Conservation (phyloP, 2,329 filamentous ascomycete species). For the Rutstroemia sydowiana region DNA sequence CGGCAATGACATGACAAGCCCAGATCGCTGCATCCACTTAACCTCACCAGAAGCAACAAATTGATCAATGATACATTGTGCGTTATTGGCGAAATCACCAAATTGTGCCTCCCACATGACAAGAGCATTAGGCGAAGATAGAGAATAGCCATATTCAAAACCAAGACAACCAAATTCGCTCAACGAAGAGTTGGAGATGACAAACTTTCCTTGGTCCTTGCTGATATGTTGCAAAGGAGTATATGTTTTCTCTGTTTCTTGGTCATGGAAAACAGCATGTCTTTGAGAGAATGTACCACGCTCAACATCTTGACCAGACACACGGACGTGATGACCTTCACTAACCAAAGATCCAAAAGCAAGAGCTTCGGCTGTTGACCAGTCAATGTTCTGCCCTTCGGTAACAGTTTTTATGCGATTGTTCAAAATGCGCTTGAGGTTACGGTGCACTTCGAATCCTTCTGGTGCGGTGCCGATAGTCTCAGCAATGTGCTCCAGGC, state of each 20-base stretch:
- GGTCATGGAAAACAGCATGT: conserved; percentile 94
- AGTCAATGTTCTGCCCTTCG: conserved; percentile 93
- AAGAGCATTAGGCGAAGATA: conserved; percentile 91
- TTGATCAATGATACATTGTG: conserved; percentile 97
- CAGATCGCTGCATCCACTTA: conserved; percentile 98
- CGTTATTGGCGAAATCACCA: conserved; percentile 99
- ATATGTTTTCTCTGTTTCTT: conserved; percentile 87
- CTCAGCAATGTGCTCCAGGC: conserved; percentile 73
- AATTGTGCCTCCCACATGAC: conserved; percentile 99
- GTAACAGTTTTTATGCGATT: conserved; percentile 86
- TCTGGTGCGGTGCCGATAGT: conserved; percentile 74
- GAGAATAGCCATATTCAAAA: conserved; percentile 97
- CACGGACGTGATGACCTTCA: conserved; percentile 94
- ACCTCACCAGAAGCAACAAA: conserved; percentile 96
- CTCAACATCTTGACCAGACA: conserved; percentile 98
- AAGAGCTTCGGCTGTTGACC: conserved; percentile 92
- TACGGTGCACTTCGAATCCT: conserved; percentile 83
- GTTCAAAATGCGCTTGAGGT: conserved; percentile 90
- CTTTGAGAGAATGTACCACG: conserved; percentile 98
- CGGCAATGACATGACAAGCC: conserved; percentile 90
- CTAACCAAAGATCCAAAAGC: conserved; percentile 86
- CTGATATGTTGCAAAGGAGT: conserved; percentile 85
- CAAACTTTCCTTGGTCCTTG: conserved; percentile 89
- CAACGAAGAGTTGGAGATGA: conserved; percentile 92
- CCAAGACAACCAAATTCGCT: conserved; percentile 68